Base-by-base conservation (phyloP, 768 basidiomycete species). In the Tricholoma hemisulphureum region DNA sequence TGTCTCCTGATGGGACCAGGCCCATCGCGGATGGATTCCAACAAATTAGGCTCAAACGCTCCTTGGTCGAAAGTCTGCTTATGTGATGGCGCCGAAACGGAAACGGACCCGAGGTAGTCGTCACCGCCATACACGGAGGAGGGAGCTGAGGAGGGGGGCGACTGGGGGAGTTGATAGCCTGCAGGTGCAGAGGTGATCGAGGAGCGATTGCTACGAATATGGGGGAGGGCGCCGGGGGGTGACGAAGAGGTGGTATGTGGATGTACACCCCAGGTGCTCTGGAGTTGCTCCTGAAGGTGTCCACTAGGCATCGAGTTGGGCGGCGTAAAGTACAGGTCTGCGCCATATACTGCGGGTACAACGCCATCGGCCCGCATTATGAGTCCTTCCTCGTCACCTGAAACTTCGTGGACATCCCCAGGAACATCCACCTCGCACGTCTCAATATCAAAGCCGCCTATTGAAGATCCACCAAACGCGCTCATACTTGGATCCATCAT, bases 61-160 rank as follows among this genome's bases (percentile, higher is more conserved):
- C 71, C 59, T 64, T 86, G 81, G 71, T 89, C 88, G 54, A 90
- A 90, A 9, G 76, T 75, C 48, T 81, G 80, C 69, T 87, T 85
- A 65, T 87, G 85, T 37, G 88, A 83, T 13, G 90, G 86, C 1
- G 87, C 87, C 9, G 88, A 87, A 54, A 85, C 72, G 23, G 84
- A 81, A 0, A 80, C 73, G n/a, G 46, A 49, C 18, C 46, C 46
- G 29, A 79, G 73, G 60, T 72, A 77, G 24, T 77, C 76, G 10
- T 80, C 72, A 26, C 63, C 75, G 50, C 58, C 63, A 59, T 62
- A 71, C 51, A 63, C 58, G n/a, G 69, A 65, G n/a, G 67, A 72
- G 18, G 66, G 71, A 31, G 64, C 67, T 14, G 71, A 72, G 24
- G 65, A 70, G 11, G 70, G 63, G 0, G 73, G 67, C 18, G 71